Evolutionary conservation across 169 alveolate species (phyloP).

Genomic region (Plasmodium berghei): DNA sequence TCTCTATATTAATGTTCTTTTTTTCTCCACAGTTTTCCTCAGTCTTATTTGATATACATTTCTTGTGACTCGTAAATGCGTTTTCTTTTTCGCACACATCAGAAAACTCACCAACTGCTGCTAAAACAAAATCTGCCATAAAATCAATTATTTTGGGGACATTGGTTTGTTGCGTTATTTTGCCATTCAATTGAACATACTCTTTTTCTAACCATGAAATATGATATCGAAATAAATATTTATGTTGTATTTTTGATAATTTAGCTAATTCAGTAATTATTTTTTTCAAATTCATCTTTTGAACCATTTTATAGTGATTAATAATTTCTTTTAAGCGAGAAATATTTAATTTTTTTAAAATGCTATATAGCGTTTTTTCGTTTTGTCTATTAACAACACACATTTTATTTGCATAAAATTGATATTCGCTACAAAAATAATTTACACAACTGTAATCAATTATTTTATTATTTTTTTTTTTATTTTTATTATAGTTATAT

Average conservation of each 20-base stretch:
- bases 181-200: neutral
- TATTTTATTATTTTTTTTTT: slow-evolving; percentile 17
- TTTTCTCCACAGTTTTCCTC: neutral
- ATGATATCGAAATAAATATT: slow-evolving; percentile 60
- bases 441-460: slow-evolving; percentile 19
- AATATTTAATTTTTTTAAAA: slow-evolving; percentile 20
- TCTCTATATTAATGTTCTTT: neutral
- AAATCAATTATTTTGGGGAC: slow-evolving; percentile 13
- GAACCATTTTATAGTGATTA: slow-evolving; percentile 42
- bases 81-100: neutral
- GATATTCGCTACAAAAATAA: slow-evolving; percentile 65
- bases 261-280: slow-evolving; percentile 37
- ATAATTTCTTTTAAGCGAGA: slow-evolving; percentile 33
- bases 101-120: neutral
- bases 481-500: neutral
- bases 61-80: neutral
- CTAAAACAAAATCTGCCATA: slow-evolving; percentile 19
- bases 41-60: neutral
- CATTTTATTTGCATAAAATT: slow-evolving; percentile 48
- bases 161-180: neutral
- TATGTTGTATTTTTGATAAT: slow-evolving; percentile 60
- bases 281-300: slow-evolving; percentile 47
- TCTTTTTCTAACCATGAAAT: slow-evolving; percentile 60
- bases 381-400: slow-evolving; percentile 28
- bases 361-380: slow-evolving; percentile 28